A percentile compares a stretch with the other conserved stretches of the same genome.
Conservation (phyloP, 768 basidiomycete genomes). For the Myochromella boudieri region DNA sequence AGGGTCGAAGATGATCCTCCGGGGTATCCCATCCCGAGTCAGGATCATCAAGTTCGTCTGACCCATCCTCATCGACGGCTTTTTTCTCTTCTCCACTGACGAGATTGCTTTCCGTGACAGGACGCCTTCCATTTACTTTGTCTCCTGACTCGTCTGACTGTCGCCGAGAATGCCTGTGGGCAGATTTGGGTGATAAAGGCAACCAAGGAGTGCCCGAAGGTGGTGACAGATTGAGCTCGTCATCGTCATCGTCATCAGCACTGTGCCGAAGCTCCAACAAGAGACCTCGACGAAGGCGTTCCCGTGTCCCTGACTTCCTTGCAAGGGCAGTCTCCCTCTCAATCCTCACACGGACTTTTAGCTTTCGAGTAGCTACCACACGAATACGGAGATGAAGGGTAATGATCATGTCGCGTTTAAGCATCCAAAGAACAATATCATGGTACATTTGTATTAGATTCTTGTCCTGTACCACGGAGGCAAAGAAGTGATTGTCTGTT, state of each 20-base stretch:
- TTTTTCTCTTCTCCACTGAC: slow-evolving; percentile 34
- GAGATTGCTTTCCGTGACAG: slow-evolving; percentile 32
- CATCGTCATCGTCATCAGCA: slow-evolving; percentile 21
- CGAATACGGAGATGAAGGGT: slow-evolving; percentile 86
- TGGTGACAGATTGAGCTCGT: slow-evolving; percentile 14
- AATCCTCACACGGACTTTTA: slow-evolving; percentile 70
- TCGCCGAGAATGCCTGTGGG: slow-evolving; percentile 44
- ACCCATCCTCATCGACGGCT: slow-evolving; percentile 44
- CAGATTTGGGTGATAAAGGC: slow-evolving; percentile 54
- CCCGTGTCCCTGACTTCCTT: slow-evolving; percentile 18
- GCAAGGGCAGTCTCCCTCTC: slow-evolving; percentile 38
- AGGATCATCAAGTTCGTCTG: slow-evolving; percentile 38
- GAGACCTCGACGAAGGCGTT: slow-evolving; percentile 17
- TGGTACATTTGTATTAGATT: slow-evolving; percentile 70
- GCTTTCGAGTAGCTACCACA: slow-evolving; percentile 70
- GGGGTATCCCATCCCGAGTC: slow-evolving; percentile 48
- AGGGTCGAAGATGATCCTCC: slow-evolving; percentile 48
- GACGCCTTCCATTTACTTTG: slow-evolving; percentile 38
- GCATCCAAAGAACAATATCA: slow-evolving; percentile 88
- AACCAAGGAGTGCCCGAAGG: slow-evolving; percentile 42
- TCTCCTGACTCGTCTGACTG: slow-evolving; percentile 46
- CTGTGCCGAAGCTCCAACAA: slow-evolving; percentile 19
- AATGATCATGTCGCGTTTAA: slow-evolving; percentile 82
- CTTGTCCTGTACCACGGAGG: slow-evolving; percentile 69
- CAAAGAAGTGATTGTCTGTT: slow-evolving; percentile 74